These are phyloP conservation scores for Naganishia friedmannii DNA, from an alignment of 768 basidiomycete genomes.

Conservation along the genomic window DNA sequence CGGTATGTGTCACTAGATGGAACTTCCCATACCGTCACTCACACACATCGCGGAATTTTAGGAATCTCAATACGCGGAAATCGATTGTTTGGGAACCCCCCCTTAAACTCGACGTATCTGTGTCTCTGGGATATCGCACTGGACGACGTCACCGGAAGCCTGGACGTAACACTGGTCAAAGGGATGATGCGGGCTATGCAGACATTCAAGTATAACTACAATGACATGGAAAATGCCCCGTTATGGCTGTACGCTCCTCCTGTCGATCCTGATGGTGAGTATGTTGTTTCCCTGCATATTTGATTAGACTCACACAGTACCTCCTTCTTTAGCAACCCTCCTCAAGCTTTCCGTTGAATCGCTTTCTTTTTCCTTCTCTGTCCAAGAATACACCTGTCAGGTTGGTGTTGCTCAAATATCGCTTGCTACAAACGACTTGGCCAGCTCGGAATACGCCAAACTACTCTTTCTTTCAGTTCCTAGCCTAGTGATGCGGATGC, in stretches of 20 bases:
- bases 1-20: not conserved
- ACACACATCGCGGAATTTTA: not conserved
- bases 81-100: constrained; percentile 84
- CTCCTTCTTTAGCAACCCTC: constrained; percentile 68
- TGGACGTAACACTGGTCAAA: constrained; percentile 59
- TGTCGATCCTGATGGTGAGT: constrained; percentile 73
- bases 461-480: not conserved
- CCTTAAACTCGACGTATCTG: constrained; percentile 76
- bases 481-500: not conserved
- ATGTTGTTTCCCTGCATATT: not conserved
- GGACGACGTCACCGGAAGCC: constrained; percentile 54
- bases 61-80: constrained; percentile 65
- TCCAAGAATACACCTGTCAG: constrained; percentile 34
- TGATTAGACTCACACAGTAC: constrained; percentile 6
- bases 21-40: too few species aligned
- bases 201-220: constrained; percentile 67
- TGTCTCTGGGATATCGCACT: constrained; percentile 89
- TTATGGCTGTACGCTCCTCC: constrained; percentile 59
- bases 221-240: constrained; percentile 76
- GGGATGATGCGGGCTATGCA: constrained; percentile 59
- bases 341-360: constrained; percentile 60
- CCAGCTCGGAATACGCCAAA: constrained; percentile 19
- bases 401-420: not conserved
- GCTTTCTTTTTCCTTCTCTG: constrained; percentile 52
- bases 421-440: constrained; percentile 6